A percentile compares a stretch with the other conserved stretches of the same genome.
These are phyloP conservation scores for Suhomyces bokatorum DNA, from an alignment of 1,139 yeast genomes.

Conservation along the genomic window DNA sequence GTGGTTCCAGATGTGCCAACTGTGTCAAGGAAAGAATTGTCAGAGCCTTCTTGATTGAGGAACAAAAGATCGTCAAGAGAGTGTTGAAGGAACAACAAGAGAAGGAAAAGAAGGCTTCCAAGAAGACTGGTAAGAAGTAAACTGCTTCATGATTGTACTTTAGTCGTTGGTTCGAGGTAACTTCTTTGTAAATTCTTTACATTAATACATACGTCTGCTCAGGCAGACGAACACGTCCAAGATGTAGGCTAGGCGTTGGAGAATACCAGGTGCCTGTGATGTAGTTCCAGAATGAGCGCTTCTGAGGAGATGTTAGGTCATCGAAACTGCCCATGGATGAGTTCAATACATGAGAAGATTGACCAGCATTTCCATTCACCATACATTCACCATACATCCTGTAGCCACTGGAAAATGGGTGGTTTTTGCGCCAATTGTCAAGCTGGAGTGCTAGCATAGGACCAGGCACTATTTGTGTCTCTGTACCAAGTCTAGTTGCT, in stretches of 20 bases:
- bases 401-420: too few species aligned
- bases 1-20: conserved; percentile 98
- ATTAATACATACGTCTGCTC: conserved; percentile 21
- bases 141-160: conserved; percentile 20
- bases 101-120: conserved; percentile 69
- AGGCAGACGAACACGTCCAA: conserved; percentile 5
- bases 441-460: too few species aligned
- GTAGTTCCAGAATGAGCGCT: too few species aligned
- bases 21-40: conserved; percentile 98
- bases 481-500: too few species aligned
- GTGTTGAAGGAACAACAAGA: conserved; percentile 93
- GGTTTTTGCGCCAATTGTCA: too few species aligned
- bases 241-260: background rate
- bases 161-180: conserved; percentile 20
- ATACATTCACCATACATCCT: too few species aligned
- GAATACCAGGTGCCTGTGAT: too few species aligned
- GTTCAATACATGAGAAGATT: too few species aligned
- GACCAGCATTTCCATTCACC: too few species aligned
- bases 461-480: too few species aligned
- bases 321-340: too few species aligned
- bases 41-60: conserved; percentile 99
- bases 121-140: conserved; percentile 44
- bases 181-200: conserved; percentile 24
- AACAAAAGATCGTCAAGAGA: conserved; percentile 99
- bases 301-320: too few species aligned